phyloP scores from a whole-genome alignment of 75 land plant genomes.

The Pinus albicaulis region DNA sequence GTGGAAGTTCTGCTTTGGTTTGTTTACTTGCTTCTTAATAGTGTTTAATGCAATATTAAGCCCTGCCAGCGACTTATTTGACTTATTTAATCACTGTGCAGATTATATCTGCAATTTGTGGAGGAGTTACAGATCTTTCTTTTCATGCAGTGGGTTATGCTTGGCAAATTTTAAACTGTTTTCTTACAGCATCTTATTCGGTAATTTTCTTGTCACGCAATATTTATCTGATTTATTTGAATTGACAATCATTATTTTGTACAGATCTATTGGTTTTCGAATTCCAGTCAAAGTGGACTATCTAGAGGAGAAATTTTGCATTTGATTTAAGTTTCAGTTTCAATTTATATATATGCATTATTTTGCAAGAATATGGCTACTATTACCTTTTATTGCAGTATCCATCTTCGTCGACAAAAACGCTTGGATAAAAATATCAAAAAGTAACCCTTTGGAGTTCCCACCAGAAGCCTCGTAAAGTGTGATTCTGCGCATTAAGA shows the following conservation, averaged over 20 bases:
- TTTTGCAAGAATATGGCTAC: too few relatives aligned
- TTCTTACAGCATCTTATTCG: constrained; percentile 89
- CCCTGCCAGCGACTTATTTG: too few relatives aligned
- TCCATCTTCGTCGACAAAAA: too few relatives aligned
- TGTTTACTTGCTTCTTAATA: neutral
- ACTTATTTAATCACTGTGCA: constrained; percentile 14
- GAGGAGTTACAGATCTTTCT: constrained; percentile 92
- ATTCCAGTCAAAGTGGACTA: too few relatives aligned
- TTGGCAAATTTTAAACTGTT: constrained; percentile 83
- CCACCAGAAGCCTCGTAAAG: neutral
- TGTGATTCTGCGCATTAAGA: neutral
- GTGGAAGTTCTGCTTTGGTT: neutral
- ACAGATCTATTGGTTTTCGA: too few relatives aligned
- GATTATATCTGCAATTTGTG: constrained; percentile 84
- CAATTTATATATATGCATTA: too few relatives aligned
- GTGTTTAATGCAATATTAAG: neutral
- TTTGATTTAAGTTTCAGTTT: too few relatives aligned
- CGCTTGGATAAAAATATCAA: too few relatives aligned
- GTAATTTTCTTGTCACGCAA: constrained; percentile 21
- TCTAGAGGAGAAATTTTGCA: too few relatives aligned
- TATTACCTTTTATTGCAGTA: too few relatives aligned
- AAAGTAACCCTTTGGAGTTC: neutral
- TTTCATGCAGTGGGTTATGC: constrained; percentile 77
- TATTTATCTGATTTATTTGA: neutral
- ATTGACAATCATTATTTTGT: too few relatives aligned